Percentiles rank a stretch among this genome's conserved stretches.
Conservation (phyloP, 768 basidiomycete genomes). For the Suillus discolor region DNA sequence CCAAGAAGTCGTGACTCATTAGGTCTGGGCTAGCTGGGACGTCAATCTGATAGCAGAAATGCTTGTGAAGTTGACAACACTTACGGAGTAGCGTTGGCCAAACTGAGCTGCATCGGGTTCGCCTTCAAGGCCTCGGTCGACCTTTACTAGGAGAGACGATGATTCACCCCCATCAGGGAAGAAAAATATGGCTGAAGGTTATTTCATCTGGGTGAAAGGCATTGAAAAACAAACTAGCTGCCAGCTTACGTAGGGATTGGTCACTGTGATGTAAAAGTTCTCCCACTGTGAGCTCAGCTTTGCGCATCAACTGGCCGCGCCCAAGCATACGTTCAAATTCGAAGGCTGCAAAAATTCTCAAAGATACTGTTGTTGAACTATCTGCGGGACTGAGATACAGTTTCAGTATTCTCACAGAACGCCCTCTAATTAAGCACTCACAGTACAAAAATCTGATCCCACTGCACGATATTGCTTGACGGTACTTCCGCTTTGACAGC, state of each 20-base stretch:
- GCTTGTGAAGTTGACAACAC: not conserved
- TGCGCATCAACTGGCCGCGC: slow-evolving; percentile 12
- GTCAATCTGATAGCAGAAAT: not conserved
- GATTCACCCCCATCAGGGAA: not conserved
- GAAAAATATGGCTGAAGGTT: slow-evolving; percentile 2
- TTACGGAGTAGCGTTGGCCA: not conserved
- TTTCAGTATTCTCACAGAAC: not conserved
- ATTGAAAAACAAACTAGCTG: not conserved
- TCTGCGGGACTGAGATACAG: slow-evolving; percentile 11
- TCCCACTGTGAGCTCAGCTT: slow-evolving; percentile 5
- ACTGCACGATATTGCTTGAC: slow-evolving; percentile 15
- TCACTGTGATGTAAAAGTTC: slow-evolving; percentile 6
- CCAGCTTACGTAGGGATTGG: not conserved
- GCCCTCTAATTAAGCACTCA: not conserved
- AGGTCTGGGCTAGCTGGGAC: not conserved
- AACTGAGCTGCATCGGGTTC: slow-evolving; percentile 1
- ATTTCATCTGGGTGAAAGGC: too few species aligned
- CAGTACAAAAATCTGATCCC: slow-evolving; percentile 17
- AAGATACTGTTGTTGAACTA: not conserved
- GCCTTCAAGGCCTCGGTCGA: not conserved
- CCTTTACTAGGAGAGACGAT: not conserved
- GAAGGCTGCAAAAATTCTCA: slow-evolving; percentile 13
- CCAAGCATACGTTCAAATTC: slow-evolving; percentile 16
- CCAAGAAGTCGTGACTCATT: not conserved
- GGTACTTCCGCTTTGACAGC: slow-evolving; percentile 4